Conservation (phyloP, 75 land plant genomes). For the Cryptomeria japonica region DNA sequence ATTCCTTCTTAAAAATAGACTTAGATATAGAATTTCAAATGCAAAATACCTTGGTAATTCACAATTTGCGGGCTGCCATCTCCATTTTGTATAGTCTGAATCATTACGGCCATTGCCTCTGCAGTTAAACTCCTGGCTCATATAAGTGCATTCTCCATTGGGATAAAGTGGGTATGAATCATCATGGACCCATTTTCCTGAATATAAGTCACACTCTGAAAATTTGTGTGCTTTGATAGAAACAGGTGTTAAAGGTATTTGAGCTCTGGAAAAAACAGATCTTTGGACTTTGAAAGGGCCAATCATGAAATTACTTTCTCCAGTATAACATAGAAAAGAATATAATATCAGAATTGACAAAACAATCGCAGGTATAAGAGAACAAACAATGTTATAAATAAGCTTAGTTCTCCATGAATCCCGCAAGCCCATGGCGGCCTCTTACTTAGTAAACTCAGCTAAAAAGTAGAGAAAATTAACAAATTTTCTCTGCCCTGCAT, state of each 20-base stretch:
- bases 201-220: slow-evolving; percentile 32
- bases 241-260: too few relatives aligned
- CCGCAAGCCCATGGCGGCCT: neutral
- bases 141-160: slow-evolving; percentile 36
- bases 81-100: slow-evolving; percentile 34
- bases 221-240: too few relatives aligned
- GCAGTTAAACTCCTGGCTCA: slow-evolving; percentile 43
- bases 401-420: neutral
- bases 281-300: neutral
- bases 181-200: slow-evolving; percentile 56
- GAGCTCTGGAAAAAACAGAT: neutral
- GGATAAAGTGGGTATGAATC: slow-evolving; percentile 32
- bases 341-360: neutral
- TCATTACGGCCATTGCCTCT: slow-evolving; percentile 46
- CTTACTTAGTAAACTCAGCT: neutral
- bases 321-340: neutral
- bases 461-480: too few relatives aligned
- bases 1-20: too few relatives aligned
- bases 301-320: neutral
- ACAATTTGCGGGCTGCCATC: slow-evolving; percentile 52
- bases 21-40: neutral
- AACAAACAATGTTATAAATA: neutral
- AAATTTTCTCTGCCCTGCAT: too few relatives aligned
- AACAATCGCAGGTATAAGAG: neutral
- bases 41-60: slow-evolving; percentile 41